phyloP scores from a whole-genome alignment of 1,284 basidiomycete genomes.

The Ganoderma sinense region DNA sequence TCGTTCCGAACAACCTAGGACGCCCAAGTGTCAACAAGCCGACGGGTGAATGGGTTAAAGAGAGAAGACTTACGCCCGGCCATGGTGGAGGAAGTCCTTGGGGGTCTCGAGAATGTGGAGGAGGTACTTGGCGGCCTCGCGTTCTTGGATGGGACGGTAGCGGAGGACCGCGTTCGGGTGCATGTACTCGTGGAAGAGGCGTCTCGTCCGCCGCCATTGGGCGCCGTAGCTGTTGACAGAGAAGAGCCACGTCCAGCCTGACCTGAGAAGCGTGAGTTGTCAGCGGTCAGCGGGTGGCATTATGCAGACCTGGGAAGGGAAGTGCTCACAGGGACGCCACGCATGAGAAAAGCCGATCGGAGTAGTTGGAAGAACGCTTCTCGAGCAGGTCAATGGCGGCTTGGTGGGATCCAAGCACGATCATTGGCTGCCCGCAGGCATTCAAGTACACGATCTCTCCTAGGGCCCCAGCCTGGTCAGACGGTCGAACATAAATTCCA shows the following conservation, averaged over 20 bases:
- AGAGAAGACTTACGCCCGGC: slow-evolving; percentile 12
- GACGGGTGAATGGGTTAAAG: not conserved
- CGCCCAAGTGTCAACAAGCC: not conserved
- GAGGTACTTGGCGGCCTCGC: slow-evolving; percentile 14
- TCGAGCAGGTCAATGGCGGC: slow-evolving; percentile 48
- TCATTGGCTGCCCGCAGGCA: slow-evolving; percentile 18
- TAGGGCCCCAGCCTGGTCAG: not conserved
- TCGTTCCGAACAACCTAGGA: not conserved
- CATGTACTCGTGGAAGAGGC: slow-evolving; percentile 22
- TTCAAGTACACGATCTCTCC: slow-evolving; percentile 26
- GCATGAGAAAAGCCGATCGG: slow-evolving; percentile 13
- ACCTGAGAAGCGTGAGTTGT: not conserved
- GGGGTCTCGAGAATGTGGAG: slow-evolving; percentile 12
- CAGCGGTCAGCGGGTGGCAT: not conserved
- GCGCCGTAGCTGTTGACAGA: slow-evolving; percentile 1
- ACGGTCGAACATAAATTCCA: not conserved
- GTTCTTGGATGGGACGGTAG: slow-evolving; percentile 16
- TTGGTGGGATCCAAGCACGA: slow-evolving; percentile 27
- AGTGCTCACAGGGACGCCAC: slow-evolving; percentile 20
- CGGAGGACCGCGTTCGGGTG: slow-evolving; percentile 3
- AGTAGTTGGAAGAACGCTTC: slow-evolving; percentile 44
- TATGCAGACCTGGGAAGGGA: not conserved
- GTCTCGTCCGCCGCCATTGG: slow-evolving; percentile 14
- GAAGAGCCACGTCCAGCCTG: slow-evolving; percentile 9
- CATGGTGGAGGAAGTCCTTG: slow-evolving; percentile 16